These are phyloP conservation scores for Phaeophleospora eucalypticola DNA, from an alignment of 2,329 filamentous ascomycete species.

Conservation along the genomic window DNA sequence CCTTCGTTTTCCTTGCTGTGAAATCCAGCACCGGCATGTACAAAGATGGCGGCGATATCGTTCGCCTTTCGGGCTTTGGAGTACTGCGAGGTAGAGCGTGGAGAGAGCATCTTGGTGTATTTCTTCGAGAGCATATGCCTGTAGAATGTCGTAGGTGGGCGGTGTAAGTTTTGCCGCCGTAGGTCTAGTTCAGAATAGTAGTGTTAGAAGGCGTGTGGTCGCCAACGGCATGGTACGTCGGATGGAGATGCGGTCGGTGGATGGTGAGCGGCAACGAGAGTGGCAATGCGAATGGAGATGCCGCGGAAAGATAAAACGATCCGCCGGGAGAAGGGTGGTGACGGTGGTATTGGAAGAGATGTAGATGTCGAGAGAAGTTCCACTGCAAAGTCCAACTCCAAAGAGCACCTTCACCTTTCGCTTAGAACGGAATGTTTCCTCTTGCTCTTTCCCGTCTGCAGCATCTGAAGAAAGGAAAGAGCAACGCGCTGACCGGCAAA, in stretches of 20 bases:
- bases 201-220: neutral
- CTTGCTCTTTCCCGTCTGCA: neutral
- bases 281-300: neutral
- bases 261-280: neutral
- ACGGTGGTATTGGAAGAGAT: neutral
- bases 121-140: conserved; percentile 1
- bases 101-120: conserved; percentile 34
- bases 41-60: conserved; percentile 73
- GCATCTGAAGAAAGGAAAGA: neutral
- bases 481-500: neutral
- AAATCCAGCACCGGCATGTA: conserved; percentile 88
- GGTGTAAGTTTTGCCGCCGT: no score
- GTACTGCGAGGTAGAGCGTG: neutral
- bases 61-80: conserved; percentile 30
- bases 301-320: no score
- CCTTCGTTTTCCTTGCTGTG: conserved; percentile 84
- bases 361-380: no score
- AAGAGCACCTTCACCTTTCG: neutral
- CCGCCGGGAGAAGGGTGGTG: neutral
- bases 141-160: neutral
- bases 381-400: no score
- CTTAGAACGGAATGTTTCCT: neutral
- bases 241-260: neutral
- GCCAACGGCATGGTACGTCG: neutral
- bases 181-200: conserved; percentile 4